These are phyloP conservation scores for Fomitiporia mediterranea DNA, from an alignment of 1,284 basidiomycete genomes.

Conservation along the genomic window DNA sequence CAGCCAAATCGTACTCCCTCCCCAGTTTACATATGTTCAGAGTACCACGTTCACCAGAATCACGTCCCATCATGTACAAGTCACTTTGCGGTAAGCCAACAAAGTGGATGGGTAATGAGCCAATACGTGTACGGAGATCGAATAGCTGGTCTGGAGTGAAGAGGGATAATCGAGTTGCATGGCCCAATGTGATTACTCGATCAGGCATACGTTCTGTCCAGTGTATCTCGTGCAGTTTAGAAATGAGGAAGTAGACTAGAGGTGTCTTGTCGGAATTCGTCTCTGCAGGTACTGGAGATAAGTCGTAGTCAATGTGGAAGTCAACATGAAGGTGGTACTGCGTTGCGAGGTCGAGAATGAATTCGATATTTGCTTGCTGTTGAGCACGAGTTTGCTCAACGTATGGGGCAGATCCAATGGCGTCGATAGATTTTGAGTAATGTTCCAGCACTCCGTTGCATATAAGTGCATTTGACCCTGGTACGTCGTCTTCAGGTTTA, in stretches of 20 bases:
- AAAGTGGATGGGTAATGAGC: conserved; percentile 44
- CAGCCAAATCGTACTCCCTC: conserved; percentile 38
- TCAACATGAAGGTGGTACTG: conserved; percentile 42
- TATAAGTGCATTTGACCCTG: conserved; percentile 42
- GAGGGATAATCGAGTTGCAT: conserved; percentile 54
- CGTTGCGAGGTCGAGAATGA: conserved; percentile 45
- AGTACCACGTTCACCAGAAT: conserved; percentile 41
- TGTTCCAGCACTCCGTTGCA: conserved; percentile 35
- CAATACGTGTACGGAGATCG: conserved; percentile 18
- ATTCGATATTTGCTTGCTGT: conserved; percentile 49
- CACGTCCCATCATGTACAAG: conserved; percentile 60
- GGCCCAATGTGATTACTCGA: conserved; percentile 43
- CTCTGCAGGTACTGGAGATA: conserved; percentile 36
- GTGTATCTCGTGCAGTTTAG: conserved; percentile 30
- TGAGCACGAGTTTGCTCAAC: conserved; percentile 47
- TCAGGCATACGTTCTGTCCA: conserved; percentile 25
- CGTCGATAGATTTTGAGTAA: conserved; percentile 34
- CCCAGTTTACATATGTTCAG: conserved; percentile 42
- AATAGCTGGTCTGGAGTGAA: conserved; percentile 45
- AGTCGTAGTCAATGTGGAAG: conserved; percentile 65
- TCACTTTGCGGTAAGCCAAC: conserved; percentile 60
- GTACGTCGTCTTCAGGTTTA: conserved; percentile 29
- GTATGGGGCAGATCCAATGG: conserved; percentile 60
- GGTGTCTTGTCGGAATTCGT: conserved; percentile 32
- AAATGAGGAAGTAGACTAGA: conserved; percentile 51